Evolutionary conservation across 176 grass and related monocot species (phyloP), one percentile per base, ranked within the genome.

Genomic region (Puya raimondii): DNA sequence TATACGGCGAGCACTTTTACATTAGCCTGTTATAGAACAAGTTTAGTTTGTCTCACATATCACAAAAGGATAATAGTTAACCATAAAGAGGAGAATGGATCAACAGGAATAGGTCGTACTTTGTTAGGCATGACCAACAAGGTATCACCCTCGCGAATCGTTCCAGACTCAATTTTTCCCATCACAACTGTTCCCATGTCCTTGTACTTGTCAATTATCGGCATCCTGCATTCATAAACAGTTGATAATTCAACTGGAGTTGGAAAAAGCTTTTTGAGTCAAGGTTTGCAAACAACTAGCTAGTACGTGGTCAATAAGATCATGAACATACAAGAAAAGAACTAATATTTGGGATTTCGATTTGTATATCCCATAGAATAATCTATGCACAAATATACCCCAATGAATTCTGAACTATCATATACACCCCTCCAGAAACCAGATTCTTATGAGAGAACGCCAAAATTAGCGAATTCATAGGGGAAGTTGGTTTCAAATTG

Each of bases 151-250:
- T 88, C 88, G 49, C 69, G 68, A 66, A 99, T 88, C 22, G 81
- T 80, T 23, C 94, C 94, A 16, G 90, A 82, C 74, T 99, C 94
- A 48, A 99, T 84, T 85, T 99, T 93, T 18, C 94, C 94, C 94
- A 99, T 99, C 4, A 93, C 78, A 22, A 93, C 86, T 68, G 87
- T 91, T 51, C 94, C 94, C 89, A 99, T 91, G 74, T 97, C 93
- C 79, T 90, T 97, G 76, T 90, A 97, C 72, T 92, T 97, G 80
- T 97, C 93, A 79, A 97, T 97, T 64, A 97, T 84, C 2, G 93
- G 93, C 89, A 97, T 85, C 80, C 93, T 97, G 66, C 70, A 87
- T 66, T 75, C 69, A 26, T 14, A 48, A 68, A 70, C 25, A 15
- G 16, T 10, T 61, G 54, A 59, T 10, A 18, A 61, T 9, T 61